phyloP scores from a whole-genome alignment of 2,329 filamentous ascomycete genomes.

The Dendrostoma leiphaemia region DNA sequence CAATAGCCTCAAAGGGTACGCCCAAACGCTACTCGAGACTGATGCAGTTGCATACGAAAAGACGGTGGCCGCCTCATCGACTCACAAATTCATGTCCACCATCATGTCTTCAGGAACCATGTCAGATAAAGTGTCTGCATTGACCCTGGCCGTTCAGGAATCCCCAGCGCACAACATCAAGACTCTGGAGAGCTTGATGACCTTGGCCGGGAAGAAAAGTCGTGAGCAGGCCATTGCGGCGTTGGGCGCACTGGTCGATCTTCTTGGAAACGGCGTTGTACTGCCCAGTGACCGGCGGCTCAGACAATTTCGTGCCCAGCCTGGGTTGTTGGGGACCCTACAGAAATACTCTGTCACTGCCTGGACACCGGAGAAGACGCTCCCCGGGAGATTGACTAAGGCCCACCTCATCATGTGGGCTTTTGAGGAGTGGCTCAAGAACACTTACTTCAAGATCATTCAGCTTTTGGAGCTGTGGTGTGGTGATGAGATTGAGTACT shows the following conservation, averaged over 20 bases:
- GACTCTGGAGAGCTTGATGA: slow-evolving; percentile 80
- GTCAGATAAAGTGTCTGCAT: slow-evolving; percentile 92
- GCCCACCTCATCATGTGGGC: slow-evolving; percentile 83
- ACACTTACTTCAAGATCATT: slow-evolving; percentile 87
- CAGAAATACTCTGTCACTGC: slow-evolving; percentile 53
- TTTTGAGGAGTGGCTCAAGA: slow-evolving; percentile 94
- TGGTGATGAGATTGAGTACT: slow-evolving; percentile 92
- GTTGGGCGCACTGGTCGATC: slow-evolving; percentile 89
- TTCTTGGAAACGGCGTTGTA: slow-evolving; percentile 84
- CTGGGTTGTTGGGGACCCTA: slow-evolving; percentile 69
- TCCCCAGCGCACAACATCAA: slow-evolving; percentile 92
- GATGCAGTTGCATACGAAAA: slow-evolving; percentile 76
- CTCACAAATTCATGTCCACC: slow-evolving; percentile 92
- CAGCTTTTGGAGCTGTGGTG: slow-evolving; percentile 92
- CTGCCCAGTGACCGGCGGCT: slow-evolving; percentile 81
- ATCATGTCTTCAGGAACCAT: slow-evolving; percentile 97
- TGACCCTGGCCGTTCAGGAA: slow-evolving; percentile 93
- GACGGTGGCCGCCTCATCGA: slow-evolving; percentile 75
- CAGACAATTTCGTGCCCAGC: slow-evolving; percentile 75
- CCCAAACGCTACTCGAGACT: slow-evolving; percentile 69
- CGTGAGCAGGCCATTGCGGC: slow-evolving; percentile 90
- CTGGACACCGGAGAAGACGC: slow-evolving; percentile 67
- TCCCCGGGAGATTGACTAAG: slow-evolving; percentile 73
- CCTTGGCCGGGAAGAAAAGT: slow-evolving; percentile 86
- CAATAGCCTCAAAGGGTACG: slow-evolving; percentile 63